Base-by-base conservation (phyloP, 2,329 filamentous ascomycete species). In the Thyridium curvatum region DNA sequence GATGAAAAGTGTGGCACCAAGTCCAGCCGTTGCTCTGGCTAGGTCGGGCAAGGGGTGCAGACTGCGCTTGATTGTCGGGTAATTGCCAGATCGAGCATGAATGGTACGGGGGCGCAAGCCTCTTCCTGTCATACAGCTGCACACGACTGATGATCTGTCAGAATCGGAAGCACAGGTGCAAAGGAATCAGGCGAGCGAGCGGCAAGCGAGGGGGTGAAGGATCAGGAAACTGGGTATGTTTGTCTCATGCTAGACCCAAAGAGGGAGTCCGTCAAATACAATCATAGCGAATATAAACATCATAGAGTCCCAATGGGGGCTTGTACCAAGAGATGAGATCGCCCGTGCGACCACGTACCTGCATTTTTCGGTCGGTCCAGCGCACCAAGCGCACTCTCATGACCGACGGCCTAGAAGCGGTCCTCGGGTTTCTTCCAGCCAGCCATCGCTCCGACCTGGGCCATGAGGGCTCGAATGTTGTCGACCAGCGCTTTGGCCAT, bases 401-500 rank as follows among this genome's bases (percentile, higher is more conserved):
- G 12, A 12, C 30, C 12, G 15, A n/a, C n/a, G n/a, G 18, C 28
- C 57, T 38, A 63, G 39, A 63, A 62, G 18, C 54, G 51, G 15
- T 65, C 57, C 15, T 64, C 60, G 9, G 60, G 52, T 40, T 59
- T 64, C 48, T 65, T 68, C 55, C 59, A 61, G 3, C 65, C 65
- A 30, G 61, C 57, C 41, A 62, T 46, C 12, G 57, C 54, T 17
- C 53, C 56, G 41, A 72, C 55, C 41, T 72, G 63, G 15, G 68
- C 68, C 42, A 83, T 72, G 12, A 62, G 64, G 1, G 70, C 70
- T 18, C 75, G 65, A 2, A 76, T 61, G 16, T 65, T 68, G 52
- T 83, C 79, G 15, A 84, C 77, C 10, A 84, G 55, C 1, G 78
- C 72, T 57, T 84, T 84, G 39, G 80, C 69, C 71, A 84, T 77